phyloP scores from a whole-genome alignment of 2,329 filamentous ascomycete species.

The Didymella glomerata region DNA sequence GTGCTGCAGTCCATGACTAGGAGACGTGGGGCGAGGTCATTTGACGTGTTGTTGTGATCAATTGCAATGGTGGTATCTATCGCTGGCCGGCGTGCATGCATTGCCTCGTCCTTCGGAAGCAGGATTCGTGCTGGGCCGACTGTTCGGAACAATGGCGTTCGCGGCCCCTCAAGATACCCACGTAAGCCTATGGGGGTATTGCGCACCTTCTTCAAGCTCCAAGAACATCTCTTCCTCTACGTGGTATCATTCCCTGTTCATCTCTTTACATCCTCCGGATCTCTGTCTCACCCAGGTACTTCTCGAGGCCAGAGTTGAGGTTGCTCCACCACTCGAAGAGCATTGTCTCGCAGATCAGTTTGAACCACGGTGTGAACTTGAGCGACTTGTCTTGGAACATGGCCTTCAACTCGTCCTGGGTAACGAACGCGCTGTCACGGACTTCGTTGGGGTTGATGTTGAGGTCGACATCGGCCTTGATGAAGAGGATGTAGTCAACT shows the following conservation, averaged over 20 bases:
- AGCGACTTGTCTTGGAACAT: slow-evolving; percentile 84
- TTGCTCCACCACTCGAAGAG: slow-evolving; percentile 97
- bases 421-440: slow-evolving; percentile 83
- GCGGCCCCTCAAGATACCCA: slow-evolving; percentile 18
- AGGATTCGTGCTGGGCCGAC: slow-evolving; percentile 28
- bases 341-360: slow-evolving; percentile 97
- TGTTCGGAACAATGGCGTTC: slow-evolving; percentile 16
- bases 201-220: slow-evolving; percentile 66
- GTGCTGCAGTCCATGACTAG: slow-evolving; percentile 35
- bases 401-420: slow-evolving; percentile 78
- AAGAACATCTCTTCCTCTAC: slow-evolving; percentile 79
- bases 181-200: slow-evolving; percentile 17
- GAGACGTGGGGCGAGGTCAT: slow-evolving; percentile 34
- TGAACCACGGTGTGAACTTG: slow-evolving; percentile 98
- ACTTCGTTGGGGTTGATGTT: slow-evolving; percentile 88
- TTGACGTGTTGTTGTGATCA: slow-evolving; percentile 34
- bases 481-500: slow-evolving; percentile 99
- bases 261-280: slow-evolving; percentile 79
- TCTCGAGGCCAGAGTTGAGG: slow-evolving; percentile 80
- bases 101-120: slow-evolving; percentile 34
- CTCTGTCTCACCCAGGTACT: slow-evolving; percentile 83
- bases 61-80: slow-evolving; percentile 41
- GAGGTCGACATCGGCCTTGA: slow-evolving; percentile 84
- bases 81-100: slow-evolving; percentile 32
- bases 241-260: slow-evolving; percentile 15